Conservation (phyloP, 805 yeast genomes). For the Ogataea nitratoaversa region DNA sequence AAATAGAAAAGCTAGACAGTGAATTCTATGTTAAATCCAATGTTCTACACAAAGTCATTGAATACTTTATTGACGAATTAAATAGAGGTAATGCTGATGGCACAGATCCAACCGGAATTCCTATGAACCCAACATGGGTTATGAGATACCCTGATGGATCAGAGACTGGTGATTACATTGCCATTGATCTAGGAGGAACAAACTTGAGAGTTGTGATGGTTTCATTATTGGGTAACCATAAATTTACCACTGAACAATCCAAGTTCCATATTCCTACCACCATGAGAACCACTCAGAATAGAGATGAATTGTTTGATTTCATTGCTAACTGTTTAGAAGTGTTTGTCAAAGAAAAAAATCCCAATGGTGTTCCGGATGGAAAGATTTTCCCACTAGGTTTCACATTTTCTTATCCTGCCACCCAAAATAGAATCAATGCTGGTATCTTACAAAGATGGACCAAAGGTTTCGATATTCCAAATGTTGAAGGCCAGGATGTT, state of each 20-base stretch:
- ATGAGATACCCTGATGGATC: slow-evolving; percentile 55
- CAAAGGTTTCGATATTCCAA: slow-evolving; percentile 93
- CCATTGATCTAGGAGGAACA: slow-evolving; percentile 62
- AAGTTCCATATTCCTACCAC: slow-evolving; percentile 77
- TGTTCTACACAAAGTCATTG: slow-evolving; percentile 40
- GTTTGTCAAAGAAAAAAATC: slow-evolving; percentile 65
- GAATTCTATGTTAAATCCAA: slow-evolving; percentile 41
- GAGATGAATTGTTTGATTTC: slow-evolving; percentile 79
- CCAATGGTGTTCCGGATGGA: slow-evolving; percentile 56
- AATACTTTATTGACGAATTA: slow-evolving; percentile 48
- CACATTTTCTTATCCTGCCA: slow-evolving; percentile 92
- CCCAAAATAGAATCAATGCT: slow-evolving; percentile 75
- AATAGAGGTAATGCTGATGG: slow-evolving; percentile 53
- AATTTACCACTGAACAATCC: slow-evolving; percentile 84
- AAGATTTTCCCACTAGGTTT: slow-evolving; percentile 79
- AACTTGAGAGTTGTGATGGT: slow-evolving; percentile 54
- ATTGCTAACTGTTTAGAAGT: slow-evolving; percentile 80
- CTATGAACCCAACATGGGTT: slow-evolving; percentile 61
- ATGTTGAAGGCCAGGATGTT: slow-evolving; percentile 94
- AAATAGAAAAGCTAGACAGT: slow-evolving; percentile 32
- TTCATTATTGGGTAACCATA: slow-evolving; percentile 62
- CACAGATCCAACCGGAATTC: slow-evolving; percentile 41
- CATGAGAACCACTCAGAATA: slow-evolving; percentile 72
- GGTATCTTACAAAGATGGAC: slow-evolving; percentile 98
- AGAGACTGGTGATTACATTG: slow-evolving; percentile 55